Conservation (phyloP, 805 yeast genomes). For the Hanseniaspora lachancei region DNA sequence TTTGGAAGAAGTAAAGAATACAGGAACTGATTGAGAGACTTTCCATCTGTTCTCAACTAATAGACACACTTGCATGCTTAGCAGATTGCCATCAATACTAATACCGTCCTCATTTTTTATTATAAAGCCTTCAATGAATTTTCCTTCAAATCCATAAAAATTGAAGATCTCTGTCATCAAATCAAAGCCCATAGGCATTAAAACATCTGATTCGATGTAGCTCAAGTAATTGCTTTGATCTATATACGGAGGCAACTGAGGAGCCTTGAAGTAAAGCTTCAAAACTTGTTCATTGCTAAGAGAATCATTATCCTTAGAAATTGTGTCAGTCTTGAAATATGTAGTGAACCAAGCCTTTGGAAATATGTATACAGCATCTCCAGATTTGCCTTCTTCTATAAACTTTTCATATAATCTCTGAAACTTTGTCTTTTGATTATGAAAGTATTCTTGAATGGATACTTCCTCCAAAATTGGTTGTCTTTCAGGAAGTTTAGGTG, state of each 20-base stretch:
- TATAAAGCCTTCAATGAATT: conserved; percentile 1
- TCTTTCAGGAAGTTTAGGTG: conserved; percentile 7
- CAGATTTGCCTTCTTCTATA: not conserved
- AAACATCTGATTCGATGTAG: not conserved
- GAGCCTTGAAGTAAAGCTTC: not conserved
- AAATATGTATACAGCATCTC: conserved; percentile 9
- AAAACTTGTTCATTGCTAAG: not conserved
- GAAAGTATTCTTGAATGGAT: not conserved
- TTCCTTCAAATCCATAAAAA: conserved; percentile 8
- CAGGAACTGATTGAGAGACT: not conserved
- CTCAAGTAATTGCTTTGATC: not conserved
- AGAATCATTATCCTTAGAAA: not conserved
- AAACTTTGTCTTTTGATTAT: not conserved
- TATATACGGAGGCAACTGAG: not conserved
- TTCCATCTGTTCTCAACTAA: conserved; percentile 8
- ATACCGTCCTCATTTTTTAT: not conserved
- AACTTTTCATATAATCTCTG: not conserved
- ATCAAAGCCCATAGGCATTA: not conserved
- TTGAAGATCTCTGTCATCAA: conserved; percentile 2
- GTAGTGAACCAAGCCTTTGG: conserved; percentile 2
- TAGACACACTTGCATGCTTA: not conserved
- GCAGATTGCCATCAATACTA: not conserved
- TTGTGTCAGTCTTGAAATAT: not conserved
- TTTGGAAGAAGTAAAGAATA: not conserved
- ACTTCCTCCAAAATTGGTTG: not conserved